Evolutionary conservation across 176 grass and related monocot genomes (phyloP).

Genomic region (Phoenix roebelenii): DNA sequence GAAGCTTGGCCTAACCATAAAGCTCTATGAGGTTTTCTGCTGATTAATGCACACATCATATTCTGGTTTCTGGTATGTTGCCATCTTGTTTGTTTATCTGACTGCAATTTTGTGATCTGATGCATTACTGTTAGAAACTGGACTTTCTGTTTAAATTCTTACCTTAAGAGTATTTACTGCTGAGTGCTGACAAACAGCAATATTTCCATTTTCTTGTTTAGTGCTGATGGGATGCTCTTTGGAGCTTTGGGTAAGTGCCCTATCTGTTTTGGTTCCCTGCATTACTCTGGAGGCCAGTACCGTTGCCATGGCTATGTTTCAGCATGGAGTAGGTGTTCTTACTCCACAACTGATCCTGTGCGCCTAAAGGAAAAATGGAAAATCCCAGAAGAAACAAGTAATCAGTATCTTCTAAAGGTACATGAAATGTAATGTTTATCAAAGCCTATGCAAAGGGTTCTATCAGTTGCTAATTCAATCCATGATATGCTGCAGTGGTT

Average conservation of each 20-base stretch:
- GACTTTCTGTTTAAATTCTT: too few relatives aligned
- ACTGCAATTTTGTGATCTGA: too few relatives aligned
- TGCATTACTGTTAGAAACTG: too few relatives aligned
- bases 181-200: too few relatives aligned
- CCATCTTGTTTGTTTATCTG: too few relatives aligned
- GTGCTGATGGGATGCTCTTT: slow-evolving; percentile 98
- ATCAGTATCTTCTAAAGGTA: slow-evolving; percentile 75
- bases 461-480: slow-evolving; percentile 6
- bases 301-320: slow-evolving; percentile 68
- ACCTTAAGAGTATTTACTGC: too few relatives aligned
- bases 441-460: neutral
- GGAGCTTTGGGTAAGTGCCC: slow-evolving; percentile 71
- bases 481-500: slow-evolving; percentile 60
- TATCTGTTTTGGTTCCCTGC: slow-evolving; percentile 52
- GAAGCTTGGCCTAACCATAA: too few relatives aligned
- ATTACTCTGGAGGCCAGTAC: slow-evolving; percentile 66
- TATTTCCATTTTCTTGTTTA: slow-evolving; percentile 8
- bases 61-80: too few relatives aligned
- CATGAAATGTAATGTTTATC: neutral
- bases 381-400: slow-evolving; percentile 53
- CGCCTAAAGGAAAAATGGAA: slow-evolving; percentile 73
- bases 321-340: slow-evolving; percentile 89
- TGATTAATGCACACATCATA: too few relatives aligned
- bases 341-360: slow-evolving; percentile 60
- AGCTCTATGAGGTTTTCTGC: too few relatives aligned